Base-by-base conservation (phyloP, 495 filamentous ascomycete species). In the Penicillium malachiteum region DNA sequence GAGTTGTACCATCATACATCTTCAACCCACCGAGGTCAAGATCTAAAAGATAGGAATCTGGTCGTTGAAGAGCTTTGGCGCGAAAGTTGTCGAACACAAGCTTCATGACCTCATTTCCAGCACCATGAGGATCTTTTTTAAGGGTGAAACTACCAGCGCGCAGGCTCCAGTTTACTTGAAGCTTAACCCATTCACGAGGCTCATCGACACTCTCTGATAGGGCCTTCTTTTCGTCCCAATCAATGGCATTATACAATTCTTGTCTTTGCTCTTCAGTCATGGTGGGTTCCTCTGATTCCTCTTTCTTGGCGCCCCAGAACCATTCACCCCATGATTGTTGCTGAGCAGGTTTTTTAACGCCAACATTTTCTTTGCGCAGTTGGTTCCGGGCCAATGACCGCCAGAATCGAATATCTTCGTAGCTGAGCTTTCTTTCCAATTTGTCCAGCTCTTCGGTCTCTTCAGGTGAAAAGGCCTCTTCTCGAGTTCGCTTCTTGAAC, bases 361-460 rank as follows among this genome's bases (percentile, higher is more conserved):
- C 89, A 16, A 92, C 85, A 55, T 96, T 94, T 70, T 98, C 94
- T 67, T 96, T 97, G 57, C 89, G 89, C 18, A 98, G 80, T 63
- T 98, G 89, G 62, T 96, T 98, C 30, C 94, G 85, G 17, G 94
- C 94, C 49, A 98, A 67, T 3, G 93, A 96, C 48, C 94, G 80
- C 90, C 95, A 98, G 72, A 98, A 98, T 5, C 94, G 88, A 37
- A 98, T 81, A 73, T 98, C 94, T 66, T 98, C 95, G 67, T 98
- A 98, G 38, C 81, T 87, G 17, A 95, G 78, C 67, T 97, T 96
- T 72, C 82, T 83, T 64, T 98, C 93, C 13, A 98, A 78, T 37
- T 81, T 80, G 32, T 87, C 80, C 3, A 96, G 63, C 38, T 92
- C 86, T 48, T 88, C 81, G 7, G 68, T 77, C 63, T 97, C 94